Conservation (phyloP, 176 grass and related monocot species). For the Carex parvula region DNA sequence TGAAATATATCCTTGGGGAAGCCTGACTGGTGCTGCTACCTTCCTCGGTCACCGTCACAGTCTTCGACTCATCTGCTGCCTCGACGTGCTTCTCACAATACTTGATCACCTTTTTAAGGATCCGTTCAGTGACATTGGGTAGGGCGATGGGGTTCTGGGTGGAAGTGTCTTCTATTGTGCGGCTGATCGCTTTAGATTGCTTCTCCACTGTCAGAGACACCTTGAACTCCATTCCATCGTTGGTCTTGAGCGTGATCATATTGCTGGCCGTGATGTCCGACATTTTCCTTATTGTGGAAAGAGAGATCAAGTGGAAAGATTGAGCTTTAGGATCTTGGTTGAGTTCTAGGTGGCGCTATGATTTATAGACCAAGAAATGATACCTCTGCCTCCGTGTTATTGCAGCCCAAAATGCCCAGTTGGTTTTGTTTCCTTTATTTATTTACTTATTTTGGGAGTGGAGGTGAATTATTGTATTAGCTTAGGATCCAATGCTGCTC, state of each 20-base stretch:
- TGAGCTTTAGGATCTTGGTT: neutral
- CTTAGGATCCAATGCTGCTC: too few relatives aligned
- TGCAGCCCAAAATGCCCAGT: too few relatives aligned
- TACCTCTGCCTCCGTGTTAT: too few relatives aligned
- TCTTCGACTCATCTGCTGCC: neutral
- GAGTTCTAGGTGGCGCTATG: too few relatives aligned
- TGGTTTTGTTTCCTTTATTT: neutral
- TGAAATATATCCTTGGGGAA: neutral
- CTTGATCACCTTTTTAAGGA: neutral
- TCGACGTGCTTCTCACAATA: neutral
- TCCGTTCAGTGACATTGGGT: neutral
- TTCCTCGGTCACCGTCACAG: neutral
- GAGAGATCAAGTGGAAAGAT: too few relatives aligned
- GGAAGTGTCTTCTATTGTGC: too few relatives aligned
- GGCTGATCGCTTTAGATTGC: conserved; percentile 18
- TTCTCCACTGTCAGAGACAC: neutral
- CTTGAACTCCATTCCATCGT: neutral
- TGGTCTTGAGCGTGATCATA: neutral
- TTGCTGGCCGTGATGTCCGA: neutral
- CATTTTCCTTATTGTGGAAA: too few relatives aligned
- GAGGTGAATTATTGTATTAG: too few relatives aligned
- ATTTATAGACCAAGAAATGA: too few relatives aligned
- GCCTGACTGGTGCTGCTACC: neutral
- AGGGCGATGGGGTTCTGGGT: neutral
- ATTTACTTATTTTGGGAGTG: too few relatives aligned